Conservation (phyloP, 2,329 filamentous ascomycete genomes). For the Diplocarpon mali region DNA sequence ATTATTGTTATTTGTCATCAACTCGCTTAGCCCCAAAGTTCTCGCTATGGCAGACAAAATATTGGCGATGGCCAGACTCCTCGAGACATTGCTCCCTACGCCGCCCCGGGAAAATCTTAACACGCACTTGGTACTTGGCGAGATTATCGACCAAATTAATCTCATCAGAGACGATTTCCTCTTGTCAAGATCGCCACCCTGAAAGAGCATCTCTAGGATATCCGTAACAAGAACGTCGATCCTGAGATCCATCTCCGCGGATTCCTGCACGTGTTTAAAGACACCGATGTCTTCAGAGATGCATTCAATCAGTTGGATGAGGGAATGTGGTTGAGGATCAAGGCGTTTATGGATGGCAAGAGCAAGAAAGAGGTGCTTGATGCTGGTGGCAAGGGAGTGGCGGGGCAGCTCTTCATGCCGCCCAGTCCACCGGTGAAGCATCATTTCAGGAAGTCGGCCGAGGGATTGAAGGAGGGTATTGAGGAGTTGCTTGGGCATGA, state of each 20-base stretch:
- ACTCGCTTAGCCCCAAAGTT: no score
- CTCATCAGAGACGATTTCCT: constrained; percentile 16
- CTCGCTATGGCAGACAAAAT: neutral
- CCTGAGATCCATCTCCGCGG: constrained; percentile 26
- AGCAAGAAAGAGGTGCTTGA: constrained; percentile 16
- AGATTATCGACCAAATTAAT: constrained; percentile 28
- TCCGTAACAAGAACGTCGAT: constrained; percentile 24
- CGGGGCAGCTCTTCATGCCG: constrained; percentile 21
- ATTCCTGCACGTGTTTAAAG: constrained; percentile 25
- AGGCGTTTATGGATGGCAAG: constrained; percentile 25
- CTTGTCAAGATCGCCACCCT: constrained; percentile 23
- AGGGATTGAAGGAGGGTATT: constrained; percentile 8
- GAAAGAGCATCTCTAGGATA: constrained; percentile 24
- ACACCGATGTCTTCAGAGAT: constrained; percentile 23
- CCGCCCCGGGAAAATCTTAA: constrained; percentile 19
- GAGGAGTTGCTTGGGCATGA: constrained; percentile 5
- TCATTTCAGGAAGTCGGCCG: constrained; percentile 25
- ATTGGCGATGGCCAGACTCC: neutral
- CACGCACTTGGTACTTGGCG: constrained; percentile 24
- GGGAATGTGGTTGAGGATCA: constrained; percentile 24
- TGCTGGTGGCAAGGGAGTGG: constrained; percentile 9
- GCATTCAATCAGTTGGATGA: constrained; percentile 24
- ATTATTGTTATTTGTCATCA: neutral
- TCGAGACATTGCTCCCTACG: constrained; percentile 8
- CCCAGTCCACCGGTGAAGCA: constrained; percentile 26